A percentile compares a stretch with the other conserved stretches of the same genome.
Conservation (phyloP, 1,284 basidiomycete genomes). For the Cutaneotrichosporon sp. region DNA sequence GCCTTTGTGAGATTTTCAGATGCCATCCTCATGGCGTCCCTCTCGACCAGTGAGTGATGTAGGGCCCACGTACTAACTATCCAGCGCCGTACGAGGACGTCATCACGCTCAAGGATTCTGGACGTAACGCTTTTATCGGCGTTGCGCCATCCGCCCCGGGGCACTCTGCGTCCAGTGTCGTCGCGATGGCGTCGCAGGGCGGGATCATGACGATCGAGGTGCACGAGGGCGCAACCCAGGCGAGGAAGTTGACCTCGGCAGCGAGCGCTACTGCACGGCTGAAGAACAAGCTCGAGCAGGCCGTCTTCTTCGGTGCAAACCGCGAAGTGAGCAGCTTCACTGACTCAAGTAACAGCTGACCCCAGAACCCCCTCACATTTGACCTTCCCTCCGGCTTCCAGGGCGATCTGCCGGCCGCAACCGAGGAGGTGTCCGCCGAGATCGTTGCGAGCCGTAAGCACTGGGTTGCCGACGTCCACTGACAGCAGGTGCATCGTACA, state of each 20-base stretch:
- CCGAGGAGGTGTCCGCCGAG: conserved; percentile 50
- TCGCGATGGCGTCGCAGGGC: conserved; percentile 37
- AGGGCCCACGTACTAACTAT: neutral
- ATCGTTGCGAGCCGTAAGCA: conserved; percentile 47
- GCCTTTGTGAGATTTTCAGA: conserved; percentile 48
- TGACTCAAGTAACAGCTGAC: conserved; percentile 3
- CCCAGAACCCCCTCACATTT: conserved; percentile 54
- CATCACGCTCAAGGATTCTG: conserved; percentile 37
- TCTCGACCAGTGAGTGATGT: conserved; percentile 18
- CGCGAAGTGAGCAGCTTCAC: conserved; percentile 28
- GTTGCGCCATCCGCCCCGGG: conserved; percentile 6
- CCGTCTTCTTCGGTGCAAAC: conserved; percentile 54
- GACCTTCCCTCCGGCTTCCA: conserved; percentile 47
- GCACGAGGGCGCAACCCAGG: conserved; percentile 13
- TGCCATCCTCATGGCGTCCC: conserved; percentile 42
- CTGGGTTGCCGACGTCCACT: neutral
- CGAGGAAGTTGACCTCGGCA: conserved; percentile 10
- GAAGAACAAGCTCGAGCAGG: conserved; percentile 54
- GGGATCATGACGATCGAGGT: conserved; percentile 43
- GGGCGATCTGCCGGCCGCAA: conserved; percentile 52
- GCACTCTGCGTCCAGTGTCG: conserved; percentile 23
- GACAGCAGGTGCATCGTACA: conserved; percentile 61
- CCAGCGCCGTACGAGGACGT: conserved; percentile 39
- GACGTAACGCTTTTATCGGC: conserved; percentile 44
- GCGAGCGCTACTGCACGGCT: conserved; percentile 41